Percentiles rank a stretch among this genome's conserved stretches.
Conservation (phyloP, 2,329 filamentous ascomycete genomes). For the Penicillium sp. region DNA sequence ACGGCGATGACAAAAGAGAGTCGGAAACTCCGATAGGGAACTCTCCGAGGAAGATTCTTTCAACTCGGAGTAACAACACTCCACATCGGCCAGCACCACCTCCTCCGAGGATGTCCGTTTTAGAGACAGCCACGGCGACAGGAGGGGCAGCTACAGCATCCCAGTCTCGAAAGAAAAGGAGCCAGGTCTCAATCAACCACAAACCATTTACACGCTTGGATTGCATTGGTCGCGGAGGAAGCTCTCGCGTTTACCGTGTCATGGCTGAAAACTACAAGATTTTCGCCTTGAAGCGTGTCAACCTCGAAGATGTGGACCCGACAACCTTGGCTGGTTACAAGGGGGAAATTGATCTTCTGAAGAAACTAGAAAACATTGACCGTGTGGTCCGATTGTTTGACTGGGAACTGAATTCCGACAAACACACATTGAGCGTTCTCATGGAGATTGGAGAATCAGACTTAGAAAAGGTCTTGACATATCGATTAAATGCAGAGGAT, state of each 20-base stretch:
- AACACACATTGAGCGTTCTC: slow-evolving; percentile 84
- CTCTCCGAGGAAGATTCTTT: slow-evolving; percentile 55
- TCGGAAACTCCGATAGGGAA: slow-evolving; percentile 51
- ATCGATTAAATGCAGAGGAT: slow-evolving; percentile 72
- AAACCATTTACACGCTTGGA: slow-evolving; percentile 90
- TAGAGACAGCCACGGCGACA: slow-evolving; percentile 86
- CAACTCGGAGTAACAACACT: slow-evolving; percentile 67
- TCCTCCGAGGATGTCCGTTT: slow-evolving; percentile 92
- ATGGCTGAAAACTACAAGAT: slow-evolving; percentile 97
- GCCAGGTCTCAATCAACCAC: slow-evolving; percentile 85
- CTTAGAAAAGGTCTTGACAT: slow-evolving; percentile 81
- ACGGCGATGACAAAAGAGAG: slow-evolving; percentile 49
- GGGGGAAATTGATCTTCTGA: slow-evolving; percentile 90
- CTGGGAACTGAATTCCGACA: slow-evolving; percentile 91
- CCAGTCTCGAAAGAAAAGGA: slow-evolving; percentile 75
- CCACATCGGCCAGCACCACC: slow-evolving; percentile 79
- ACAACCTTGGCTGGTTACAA: slow-evolving; percentile 83
- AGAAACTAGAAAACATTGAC: slow-evolving; percentile 80
- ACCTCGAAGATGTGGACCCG: slow-evolving; percentile 87
- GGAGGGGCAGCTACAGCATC: slow-evolving; percentile 79
- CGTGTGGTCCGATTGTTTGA: slow-evolving; percentile 90
- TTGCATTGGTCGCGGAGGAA: slow-evolving; percentile 88
- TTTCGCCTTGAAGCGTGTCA: slow-evolving; percentile 91
- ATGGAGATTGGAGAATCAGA: slow-evolving; percentile 98
- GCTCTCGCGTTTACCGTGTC: slow-evolving; percentile 92